Percentiles rank a stretch among this genome's conserved stretches.
Conservation (phyloP, 2,329 filamentous ascomycete genomes). For the Colletotrichum sp. region DNA sequence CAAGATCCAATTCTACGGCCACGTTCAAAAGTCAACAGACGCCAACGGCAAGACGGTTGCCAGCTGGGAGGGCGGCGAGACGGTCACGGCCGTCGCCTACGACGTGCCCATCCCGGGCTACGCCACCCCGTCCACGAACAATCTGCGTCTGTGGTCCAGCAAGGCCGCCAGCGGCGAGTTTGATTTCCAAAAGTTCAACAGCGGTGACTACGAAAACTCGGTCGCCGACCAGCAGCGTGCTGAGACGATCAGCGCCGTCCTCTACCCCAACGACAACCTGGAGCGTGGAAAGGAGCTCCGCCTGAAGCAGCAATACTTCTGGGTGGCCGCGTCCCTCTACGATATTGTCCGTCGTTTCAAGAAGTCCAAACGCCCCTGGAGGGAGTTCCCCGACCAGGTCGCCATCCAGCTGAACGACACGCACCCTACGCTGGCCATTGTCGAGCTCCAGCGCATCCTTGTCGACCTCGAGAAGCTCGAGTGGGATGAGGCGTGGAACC, state of each 20-base stretch:
- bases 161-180: slow-evolving; percentile 97
- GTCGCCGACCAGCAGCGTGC: slow-evolving; percentile 98
- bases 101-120: slow-evolving; percentile 94
- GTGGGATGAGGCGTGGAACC: slow-evolving; percentile 92
- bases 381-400: slow-evolving; percentile 90
- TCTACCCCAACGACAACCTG: slow-evolving; percentile 98
- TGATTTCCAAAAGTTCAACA: slow-evolving; percentile 99
- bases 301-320: slow-evolving; percentile 99
- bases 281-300: slow-evolving; percentile 96
- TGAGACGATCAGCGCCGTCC: slow-evolving; percentile 97
- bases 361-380: slow-evolving; percentile 92
- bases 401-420: slow-evolving; percentile 99
- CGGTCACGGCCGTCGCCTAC: slow-evolving; percentile 90
- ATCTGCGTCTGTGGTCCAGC: slow-evolving; percentile 95
- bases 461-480: slow-evolving; percentile 88
- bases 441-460: slow-evolving; percentile 92
- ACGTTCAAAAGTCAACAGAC: slow-evolving; percentile 77
- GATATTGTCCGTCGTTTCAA: slow-evolving; percentile 99
- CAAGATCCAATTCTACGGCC: slow-evolving; percentile 89
- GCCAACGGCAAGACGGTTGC: slow-evolving; percentile 76
- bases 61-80: slow-evolving; percentile 92
- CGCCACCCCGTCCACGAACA: slow-evolving; percentile 90
- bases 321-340: slow-evolving; percentile 95
- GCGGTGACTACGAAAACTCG: slow-evolving; percentile 94
- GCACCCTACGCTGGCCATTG: slow-evolving; percentile 93